A percentile compares a stretch with the other conserved stretches of the same genome.
These are phyloP conservation scores for Phlyctochytrium bullatum DNA, from an alignment of 192 early-diverging fungal species.

Conservation along the genomic window DNA sequence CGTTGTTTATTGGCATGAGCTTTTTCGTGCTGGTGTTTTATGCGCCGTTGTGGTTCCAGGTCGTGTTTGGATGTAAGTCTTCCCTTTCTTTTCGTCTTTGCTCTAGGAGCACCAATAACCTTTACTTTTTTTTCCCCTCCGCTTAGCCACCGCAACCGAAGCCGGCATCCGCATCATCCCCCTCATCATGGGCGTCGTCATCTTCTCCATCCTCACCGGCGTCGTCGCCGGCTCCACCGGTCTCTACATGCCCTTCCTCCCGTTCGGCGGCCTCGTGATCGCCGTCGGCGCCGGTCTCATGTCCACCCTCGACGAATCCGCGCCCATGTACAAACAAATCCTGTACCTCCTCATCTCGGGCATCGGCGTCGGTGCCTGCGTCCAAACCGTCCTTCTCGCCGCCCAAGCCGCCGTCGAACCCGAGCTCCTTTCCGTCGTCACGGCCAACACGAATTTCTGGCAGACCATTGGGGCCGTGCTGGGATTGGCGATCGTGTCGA, in stretches of 20 bases:
- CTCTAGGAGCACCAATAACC: too few relatives aligned
- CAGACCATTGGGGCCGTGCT: too few relatives aligned
- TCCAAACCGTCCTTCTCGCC: conserved; percentile 69
- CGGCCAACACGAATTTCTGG: too few relatives aligned
- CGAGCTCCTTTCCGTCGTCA: conserved; percentile 63
- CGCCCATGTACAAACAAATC: conserved; percentile 49
- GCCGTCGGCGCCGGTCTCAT: too few relatives aligned
- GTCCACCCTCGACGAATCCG: conserved; percentile 50
- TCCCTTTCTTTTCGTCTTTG: too few relatives aligned
- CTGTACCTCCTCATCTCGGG: conserved; percentile 65
- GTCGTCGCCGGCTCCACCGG: conserved; percentile 45
- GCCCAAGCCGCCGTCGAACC: conserved; percentile 64
- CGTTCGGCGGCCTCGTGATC: too few relatives aligned
- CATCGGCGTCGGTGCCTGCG: conserved; percentile 62
- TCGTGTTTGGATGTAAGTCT: conserved; percentile 76
- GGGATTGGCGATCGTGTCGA: too few relatives aligned
- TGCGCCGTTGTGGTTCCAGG: conserved; percentile 76
- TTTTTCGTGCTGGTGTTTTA: conserved; percentile 59
- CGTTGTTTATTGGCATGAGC: conserved; percentile 28
- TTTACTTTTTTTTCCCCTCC: too few relatives aligned
- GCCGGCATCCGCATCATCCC: conserved; percentile 70
- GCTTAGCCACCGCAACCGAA: too few relatives aligned
- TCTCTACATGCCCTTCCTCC: too few relatives aligned
- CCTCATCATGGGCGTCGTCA: conserved; percentile 59
- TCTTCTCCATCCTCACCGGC: conserved; percentile 58